Base-by-base conservation (phyloP, 768 basidiomycete species). In the Rhodosporidiobolus sp. region DNA sequence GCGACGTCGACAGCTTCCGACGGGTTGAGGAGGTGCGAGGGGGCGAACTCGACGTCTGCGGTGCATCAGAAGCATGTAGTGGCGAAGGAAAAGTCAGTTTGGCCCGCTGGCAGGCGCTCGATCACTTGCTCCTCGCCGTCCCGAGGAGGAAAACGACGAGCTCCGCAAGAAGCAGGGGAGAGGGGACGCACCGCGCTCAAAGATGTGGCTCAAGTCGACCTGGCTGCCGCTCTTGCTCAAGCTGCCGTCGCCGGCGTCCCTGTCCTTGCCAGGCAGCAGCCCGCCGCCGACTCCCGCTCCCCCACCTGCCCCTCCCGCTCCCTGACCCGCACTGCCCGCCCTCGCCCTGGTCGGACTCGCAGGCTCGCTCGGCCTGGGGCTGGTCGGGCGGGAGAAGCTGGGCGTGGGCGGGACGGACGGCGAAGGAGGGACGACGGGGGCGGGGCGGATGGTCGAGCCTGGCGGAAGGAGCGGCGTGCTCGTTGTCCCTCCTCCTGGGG, bases 11-110 rank as follows among this genome's bases (percentile, higher is more conserved):
- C 69, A 1, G 75, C 75, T 45, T 76, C 75, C 1, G 67, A 68
- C 12, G 75, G 68, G 4, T 60, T 60, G 67, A 76, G 63, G 61
- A 46, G 65, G 45, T 76, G 75, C 32, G 67, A 67, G 17, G 75
- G n/a, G 19, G 64, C 56, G 53, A 76, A 76, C 46, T 76, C 75
- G 55, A 76, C 75, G 58, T 76, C 75, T 76, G 65, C n/a, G n/a
- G n/a, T n/a, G n/a, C n/a, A n/a, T n/a, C n/a, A n/a, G n/a, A n/a
- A n/a, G n/a, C n/a, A n/a, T n/a, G n/a, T n/a, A n/a, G n/a, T n/a
- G n/a, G n/a, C n/a, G n/a, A n/a, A n/a, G n/a, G n/a, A n/a, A n/a
- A n/a, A n/a, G n/a, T n/a, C n/a, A n/a, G n/a, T n/a, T n/a, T n/a
- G n/a, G n/a, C n/a, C n/a, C n/a, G n/a, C n/a, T n/a, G n/a, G n/a